A percentile compares a stretch with the other conserved stretches of the same genome.
Conservation (phyloP, 352 stramenopile genomes). For the Phytophthora syringae region DNA sequence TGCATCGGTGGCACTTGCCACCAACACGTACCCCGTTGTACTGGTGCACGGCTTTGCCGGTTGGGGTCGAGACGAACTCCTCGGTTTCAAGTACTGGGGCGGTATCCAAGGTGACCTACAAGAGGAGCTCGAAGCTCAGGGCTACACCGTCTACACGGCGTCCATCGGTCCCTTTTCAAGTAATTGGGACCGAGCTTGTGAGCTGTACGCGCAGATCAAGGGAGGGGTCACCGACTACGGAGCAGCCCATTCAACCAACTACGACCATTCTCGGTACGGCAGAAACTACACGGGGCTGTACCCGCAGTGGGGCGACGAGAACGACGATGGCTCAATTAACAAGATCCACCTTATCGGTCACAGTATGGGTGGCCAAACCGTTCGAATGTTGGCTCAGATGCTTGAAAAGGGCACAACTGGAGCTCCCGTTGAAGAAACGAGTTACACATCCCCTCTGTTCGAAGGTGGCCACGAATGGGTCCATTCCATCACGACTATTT, state of each 20-base stretch:
- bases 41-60: conserved; percentile 61
- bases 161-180: conserved; percentile 59
- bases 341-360: conserved; percentile 77
- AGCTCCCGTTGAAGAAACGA: conserved; percentile 38
- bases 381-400: conserved; percentile 72
- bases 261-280: conserved; percentile 45
- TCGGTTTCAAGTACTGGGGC: conserved; percentile 61
- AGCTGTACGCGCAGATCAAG: conserved; percentile 71
- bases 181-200: conserved; percentile 71
- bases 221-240: conserved; percentile 57
- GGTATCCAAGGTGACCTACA: conserved; percentile 52
- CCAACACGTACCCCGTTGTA: conserved; percentile 57
- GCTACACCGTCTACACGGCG: conserved; percentile 60
- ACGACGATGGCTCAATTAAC: conserved; percentile 52
- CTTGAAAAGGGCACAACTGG: conserved; percentile 58
- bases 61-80: conserved; percentile 50
- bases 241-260: conserved; percentile 38
- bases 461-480: conserved; percentile 61
- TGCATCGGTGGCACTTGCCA: conserved; percentile 12
- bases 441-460: conserved; percentile 48
- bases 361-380: conserved; percentile 79
- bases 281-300: conserved; percentile 60
- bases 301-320: conserved; percentile 57
- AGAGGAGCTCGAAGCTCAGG: conserved; percentile 44
- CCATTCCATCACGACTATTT: conserved; percentile 69